Evolutionary conservation across 2,329 filamentous ascomycete genomes (phyloP).

Genomic region (Leptosphaerulina australis): DNA sequence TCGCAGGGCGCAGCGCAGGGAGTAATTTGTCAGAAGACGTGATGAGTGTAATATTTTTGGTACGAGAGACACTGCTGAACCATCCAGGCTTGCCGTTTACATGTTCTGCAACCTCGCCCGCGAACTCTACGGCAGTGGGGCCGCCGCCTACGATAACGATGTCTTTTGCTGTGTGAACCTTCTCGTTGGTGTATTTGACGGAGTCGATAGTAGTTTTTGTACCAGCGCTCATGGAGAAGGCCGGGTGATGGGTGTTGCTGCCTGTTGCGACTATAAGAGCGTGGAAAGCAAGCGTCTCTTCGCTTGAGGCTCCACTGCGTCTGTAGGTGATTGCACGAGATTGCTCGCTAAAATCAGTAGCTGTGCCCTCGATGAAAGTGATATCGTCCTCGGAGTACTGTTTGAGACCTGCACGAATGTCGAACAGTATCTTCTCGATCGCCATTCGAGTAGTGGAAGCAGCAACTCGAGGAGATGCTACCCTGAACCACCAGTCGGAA

Average conservation of each 20-base stretch:
- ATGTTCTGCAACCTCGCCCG: constrained; percentile 56
- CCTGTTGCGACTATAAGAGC: constrained; percentile 64
- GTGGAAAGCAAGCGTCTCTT: constrained; percentile 54
- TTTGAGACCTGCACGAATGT: constrained; percentile 58
- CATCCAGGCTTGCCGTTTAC: constrained; percentile 50
- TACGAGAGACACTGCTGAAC: constrained; percentile 41
- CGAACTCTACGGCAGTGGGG: constrained; percentile 56
- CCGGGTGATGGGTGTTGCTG: constrained; percentile 53
- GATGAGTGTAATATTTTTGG: constrained; percentile 54
- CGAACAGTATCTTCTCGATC: constrained; percentile 56
- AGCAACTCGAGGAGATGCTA: constrained; percentile 61
- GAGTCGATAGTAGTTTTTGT: constrained; percentile 33
- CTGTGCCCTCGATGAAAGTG: constrained; percentile 59
- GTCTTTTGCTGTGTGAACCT: constrained; percentile 48
- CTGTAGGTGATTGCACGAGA: constrained; percentile 54
- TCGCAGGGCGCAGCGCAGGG: constrained; percentile 48
- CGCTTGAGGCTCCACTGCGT: constrained; percentile 28
- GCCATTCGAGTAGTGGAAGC: constrained; percentile 56
- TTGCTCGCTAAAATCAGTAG: constrained; percentile 54
- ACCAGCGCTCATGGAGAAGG: constrained; percentile 52
- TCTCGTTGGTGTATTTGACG: constrained; percentile 45
- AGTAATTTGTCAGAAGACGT: constrained; percentile 51
- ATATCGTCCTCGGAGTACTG: constrained; percentile 56
- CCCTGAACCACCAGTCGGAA: constrained; percentile 59
- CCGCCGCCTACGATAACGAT: constrained; percentile 59